These are phyloP conservation scores for Fusarium secorum DNA, from an alignment of 2,329 filamentous ascomycete genomes.

Conservation along the genomic window DNA sequence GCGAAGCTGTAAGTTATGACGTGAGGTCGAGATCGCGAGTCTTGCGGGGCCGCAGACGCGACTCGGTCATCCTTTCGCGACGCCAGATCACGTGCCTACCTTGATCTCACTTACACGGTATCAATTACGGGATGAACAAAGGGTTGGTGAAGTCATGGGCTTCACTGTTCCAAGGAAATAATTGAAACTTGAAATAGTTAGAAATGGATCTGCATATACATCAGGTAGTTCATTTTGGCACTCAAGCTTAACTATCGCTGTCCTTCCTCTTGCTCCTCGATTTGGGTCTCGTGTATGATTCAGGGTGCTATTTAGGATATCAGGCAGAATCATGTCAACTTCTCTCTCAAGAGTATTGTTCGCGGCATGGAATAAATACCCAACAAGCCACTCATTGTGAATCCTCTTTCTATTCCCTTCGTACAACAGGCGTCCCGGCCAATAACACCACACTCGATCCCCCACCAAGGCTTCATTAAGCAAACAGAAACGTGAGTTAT, in stretches of 20 bases:
- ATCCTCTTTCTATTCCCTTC: background rate
- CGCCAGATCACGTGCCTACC: slow-evolving; percentile 41
- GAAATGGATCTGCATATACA: fast-evolving
- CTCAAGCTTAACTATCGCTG: background rate
- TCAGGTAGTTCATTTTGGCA: background rate
- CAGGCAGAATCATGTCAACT: background rate
- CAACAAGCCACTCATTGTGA: background rate
- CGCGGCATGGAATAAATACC: background rate
- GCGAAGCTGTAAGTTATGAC: slow-evolving; percentile 27
- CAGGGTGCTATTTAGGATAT: background rate
- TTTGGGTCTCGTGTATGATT: background rate
- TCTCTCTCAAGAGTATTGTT: background rate
- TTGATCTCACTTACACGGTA: background rate
- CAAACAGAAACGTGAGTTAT: background rate
- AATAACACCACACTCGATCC: too few species aligned
- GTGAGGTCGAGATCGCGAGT: slow-evolving; percentile 39
- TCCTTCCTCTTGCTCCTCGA: background rate
- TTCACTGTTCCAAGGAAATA: background rate
- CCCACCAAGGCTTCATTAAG: background rate
- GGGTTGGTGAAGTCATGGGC: background rate
- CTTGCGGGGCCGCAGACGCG: slow-evolving; percentile 36
- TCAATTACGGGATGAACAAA: background rate
- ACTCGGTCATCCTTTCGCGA: slow-evolving; percentile 9
- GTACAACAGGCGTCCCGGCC: background rate
- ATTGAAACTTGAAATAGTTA: fast-evolving